Conservation (phyloP, 331 rosid genomes). For the Pyracantha coccinea region DNA sequence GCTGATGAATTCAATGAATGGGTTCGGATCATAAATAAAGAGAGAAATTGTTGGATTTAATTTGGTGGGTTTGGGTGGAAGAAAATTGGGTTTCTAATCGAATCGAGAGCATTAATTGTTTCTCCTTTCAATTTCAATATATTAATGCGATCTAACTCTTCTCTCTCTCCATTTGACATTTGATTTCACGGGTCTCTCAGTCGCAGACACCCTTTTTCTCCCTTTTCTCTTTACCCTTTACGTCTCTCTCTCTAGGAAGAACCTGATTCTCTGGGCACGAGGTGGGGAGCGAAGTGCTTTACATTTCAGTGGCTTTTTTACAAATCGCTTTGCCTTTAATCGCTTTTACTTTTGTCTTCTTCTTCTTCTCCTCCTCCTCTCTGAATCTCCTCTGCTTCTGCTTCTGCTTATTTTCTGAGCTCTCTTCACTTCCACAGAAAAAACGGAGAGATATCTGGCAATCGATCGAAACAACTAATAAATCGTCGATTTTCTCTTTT, state of each 20-base stretch:
- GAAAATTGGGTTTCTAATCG: neutral
- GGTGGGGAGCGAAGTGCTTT: neutral
- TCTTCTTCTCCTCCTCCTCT: neutral
- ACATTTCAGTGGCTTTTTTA: neutral
- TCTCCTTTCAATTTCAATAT: neutral
- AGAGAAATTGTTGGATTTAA: neutral
- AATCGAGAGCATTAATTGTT: neutral
- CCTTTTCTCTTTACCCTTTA: neutral
- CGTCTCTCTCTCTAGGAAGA: neutral
- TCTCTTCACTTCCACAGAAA: neutral
- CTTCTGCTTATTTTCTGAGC: neutral
- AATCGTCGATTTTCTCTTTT: conserved; percentile 1
- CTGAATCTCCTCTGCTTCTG: neutral
- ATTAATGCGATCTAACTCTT: neutral
- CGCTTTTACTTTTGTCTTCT: neutral
- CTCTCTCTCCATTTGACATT: neutral
- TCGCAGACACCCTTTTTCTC: neutral
- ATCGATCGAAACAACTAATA: neutral
- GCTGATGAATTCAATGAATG: neutral
- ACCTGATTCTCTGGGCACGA: neutral
- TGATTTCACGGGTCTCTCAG: conserved; percentile 16
- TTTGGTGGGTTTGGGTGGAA: neutral
- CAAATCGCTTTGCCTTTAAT: neutral
- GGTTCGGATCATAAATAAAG: neutral
- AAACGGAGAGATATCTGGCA: conserved; percentile 17